Conservation (phyloP, 1,139 yeast species). For the Pichia sp. region DNA sequence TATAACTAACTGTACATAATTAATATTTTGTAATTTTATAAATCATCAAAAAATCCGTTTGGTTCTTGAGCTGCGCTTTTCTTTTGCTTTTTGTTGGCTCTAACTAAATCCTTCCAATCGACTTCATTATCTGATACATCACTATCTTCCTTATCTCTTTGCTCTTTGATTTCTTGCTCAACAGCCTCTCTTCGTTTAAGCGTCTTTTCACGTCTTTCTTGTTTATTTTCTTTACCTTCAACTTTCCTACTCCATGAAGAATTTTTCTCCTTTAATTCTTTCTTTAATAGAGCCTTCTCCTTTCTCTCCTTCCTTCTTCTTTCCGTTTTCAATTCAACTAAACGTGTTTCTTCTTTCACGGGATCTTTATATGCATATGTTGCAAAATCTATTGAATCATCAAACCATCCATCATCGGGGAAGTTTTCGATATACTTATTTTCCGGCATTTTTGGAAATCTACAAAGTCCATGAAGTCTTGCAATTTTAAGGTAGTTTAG, state of each 20-base stretch:
- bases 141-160: constrained; percentile 27
- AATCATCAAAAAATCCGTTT: constrained; percentile 67
- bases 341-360: constrained; percentile 56
- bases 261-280: constrained; percentile 46
- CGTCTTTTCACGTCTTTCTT: constrained; percentile 57
- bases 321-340: constrained; percentile 49
- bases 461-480: constrained; percentile 66
- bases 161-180: constrained; percentile 48
- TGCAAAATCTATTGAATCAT: constrained; percentile 57
- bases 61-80: constrained; percentile 34
- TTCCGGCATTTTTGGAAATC: constrained; percentile 96
- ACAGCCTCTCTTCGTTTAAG: constrained; percentile 58
- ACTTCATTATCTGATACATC: constrained; percentile 42
- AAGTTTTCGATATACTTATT: constrained; percentile 43
- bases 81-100: constrained; percentile 52
- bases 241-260: constrained; percentile 76
- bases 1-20: not conserved
- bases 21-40: constrained; percentile 31
- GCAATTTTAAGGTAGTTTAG: constrained; percentile 73
- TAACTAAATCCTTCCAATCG: constrained; percentile 87
- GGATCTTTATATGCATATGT: constrained; percentile 56
- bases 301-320: constrained; percentile 31
- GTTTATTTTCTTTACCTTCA: constrained; percentile 57
- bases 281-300: constrained; percentile 41
- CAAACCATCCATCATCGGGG: constrained; percentile 71